phyloP scores from a whole-genome alignment of 1,284 basidiomycete species.

The Trametes hirsuta region DNA sequence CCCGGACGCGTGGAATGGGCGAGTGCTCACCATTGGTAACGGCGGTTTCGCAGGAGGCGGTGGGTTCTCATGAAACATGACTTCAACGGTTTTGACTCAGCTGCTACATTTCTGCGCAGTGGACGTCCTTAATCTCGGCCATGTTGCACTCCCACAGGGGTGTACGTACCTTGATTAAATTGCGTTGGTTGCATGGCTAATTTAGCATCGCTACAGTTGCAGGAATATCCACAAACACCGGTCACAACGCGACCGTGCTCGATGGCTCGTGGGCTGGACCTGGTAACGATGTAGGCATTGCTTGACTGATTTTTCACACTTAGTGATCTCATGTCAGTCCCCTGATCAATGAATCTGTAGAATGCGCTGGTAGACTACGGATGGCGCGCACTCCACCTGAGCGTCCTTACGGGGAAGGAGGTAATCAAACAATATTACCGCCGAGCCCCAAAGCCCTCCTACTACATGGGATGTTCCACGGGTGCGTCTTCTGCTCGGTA shows the following conservation, averaged over 20 bases:
- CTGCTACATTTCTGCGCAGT: slow-evolving; percentile 2
- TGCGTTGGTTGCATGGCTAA: background rate
- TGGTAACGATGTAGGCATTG: slow-evolving; percentile 22
- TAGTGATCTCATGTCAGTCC: background rate
- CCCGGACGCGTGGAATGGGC: slow-evolving; percentile 28
- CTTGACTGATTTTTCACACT: background rate
- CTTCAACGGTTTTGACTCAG: background rate
- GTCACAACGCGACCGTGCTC: slow-evolving; percentile 14
- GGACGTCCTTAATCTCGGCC: slow-evolving; percentile 22
- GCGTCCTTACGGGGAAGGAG: slow-evolving; percentile 27
- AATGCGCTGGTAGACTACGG: slow-evolving; percentile 29
- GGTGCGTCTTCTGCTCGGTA: slow-evolving; percentile 9
- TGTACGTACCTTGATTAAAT: slow-evolving; percentile 9
- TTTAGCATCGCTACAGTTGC: slow-evolving; percentile 14
- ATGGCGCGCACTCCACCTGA: slow-evolving; percentile 28
- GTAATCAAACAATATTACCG: slow-evolving; percentile 28
- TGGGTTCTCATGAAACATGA: background rate
- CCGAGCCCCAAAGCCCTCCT: slow-evolving; percentile 16
- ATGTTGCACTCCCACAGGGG: slow-evolving; percentile 20
- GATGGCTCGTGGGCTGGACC: slow-evolving; percentile 25
- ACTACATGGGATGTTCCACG: slow-evolving; percentile 32
- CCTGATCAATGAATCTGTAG: background rate
- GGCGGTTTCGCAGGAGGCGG: slow-evolving; percentile 27
- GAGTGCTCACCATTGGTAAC: slow-evolving; percentile 26
- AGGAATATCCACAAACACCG: slow-evolving; percentile 27